Base-by-base conservation (phyloP, 2,329 filamentous ascomycete genomes). In the Ceratocystis smalleyi region DNA sequence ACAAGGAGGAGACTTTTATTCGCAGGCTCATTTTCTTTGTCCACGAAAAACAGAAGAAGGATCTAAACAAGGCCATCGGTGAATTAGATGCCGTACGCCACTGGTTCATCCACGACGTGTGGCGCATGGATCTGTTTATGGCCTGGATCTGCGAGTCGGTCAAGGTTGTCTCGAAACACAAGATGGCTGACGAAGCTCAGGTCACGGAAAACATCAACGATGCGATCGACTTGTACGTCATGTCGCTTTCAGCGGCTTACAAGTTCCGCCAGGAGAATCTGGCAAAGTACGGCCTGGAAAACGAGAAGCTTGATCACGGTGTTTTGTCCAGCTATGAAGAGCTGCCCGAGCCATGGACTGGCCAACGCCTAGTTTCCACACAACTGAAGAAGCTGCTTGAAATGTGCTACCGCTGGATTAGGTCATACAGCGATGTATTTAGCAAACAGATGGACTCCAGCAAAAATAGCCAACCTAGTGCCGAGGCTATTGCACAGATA, bases 261-360 rank as follows among this genome's bases (percentile, higher is more conserved):
- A 78, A 81, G 1, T 96, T 95, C 73, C 86, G 94, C 49, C 77
- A 81, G 67, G 80, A 82, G 43, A 87, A 92, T 69, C 78, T 87
- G 12, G 75, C 77, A 1, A 74, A 83, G 2, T 97, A 96, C 71
- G 90, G 89, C 1, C 79, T 96, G 3, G 79, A 81, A 19, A 76
- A 81, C 17, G 87, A 91, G 68, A 76, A 81, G 62, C 73, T 94
- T 40, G 78, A 83, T 60, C 77, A 86, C 68, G 86, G 86, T 5
- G 81, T 89, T 27, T 74, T 89, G 8, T 75, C 77, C 1, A 76
- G 79, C 17, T 91, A 90, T 70, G 80, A 85, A 22, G 82, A 80
- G 10, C 78, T 96, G 7, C 83, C 87, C 0, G 85, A 89, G 66
- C 88, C 91, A 55, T 99, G 94, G 94, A 96, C 91, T 0, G 91